phyloP scores from a whole-genome alignment of 352 stramenopile species.

The Globisporangium cystogenes region DNA sequence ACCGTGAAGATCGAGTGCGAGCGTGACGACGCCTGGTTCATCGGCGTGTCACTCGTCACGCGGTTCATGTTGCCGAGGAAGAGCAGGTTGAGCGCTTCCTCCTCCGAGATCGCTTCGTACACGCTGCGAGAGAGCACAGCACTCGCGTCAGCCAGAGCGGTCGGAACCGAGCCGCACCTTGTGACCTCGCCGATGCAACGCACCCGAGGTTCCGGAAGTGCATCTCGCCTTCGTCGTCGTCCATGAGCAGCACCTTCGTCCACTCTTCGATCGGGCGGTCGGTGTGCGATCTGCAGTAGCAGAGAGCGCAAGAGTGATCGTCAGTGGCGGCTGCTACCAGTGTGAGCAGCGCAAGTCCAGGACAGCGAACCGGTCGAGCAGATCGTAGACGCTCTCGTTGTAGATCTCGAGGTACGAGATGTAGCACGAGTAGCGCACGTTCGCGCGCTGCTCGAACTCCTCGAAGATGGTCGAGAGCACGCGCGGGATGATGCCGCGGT shows the following conservation, averaged over 20 bases:
- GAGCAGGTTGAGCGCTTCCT: conserved; percentile 94
- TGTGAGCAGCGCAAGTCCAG: background rate
- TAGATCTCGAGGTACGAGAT: conserved; percentile 97
- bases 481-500: conserved; percentile 94
- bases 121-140: conserved; percentile 22
- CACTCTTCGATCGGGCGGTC: conserved; percentile 73
- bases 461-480: conserved; percentile 92
- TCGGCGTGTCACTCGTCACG: conserved; percentile 93
- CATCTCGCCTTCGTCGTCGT: conserved; percentile 76
- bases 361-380: conserved; percentile 61
- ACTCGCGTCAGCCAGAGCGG: background rate
- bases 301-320: background rate
- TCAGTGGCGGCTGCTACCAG: background rate
- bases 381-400: conserved; percentile 94
- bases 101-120: conserved; percentile 80
- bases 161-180: background rate
- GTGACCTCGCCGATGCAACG: background rate
- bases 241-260: conserved; percentile 74
- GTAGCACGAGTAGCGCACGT: conserved; percentile 78
- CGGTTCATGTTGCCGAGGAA: conserved; percentile 96
- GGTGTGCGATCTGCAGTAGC: conserved; percentile 54
- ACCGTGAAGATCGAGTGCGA: conserved; percentile 97
- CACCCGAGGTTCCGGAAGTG: conserved; percentile 75
- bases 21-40: conserved; percentile 94
- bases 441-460: conserved; percentile 51